Conservation (phyloP, 176 grass and related monocot species). For the Otatea glauca region DNA sequence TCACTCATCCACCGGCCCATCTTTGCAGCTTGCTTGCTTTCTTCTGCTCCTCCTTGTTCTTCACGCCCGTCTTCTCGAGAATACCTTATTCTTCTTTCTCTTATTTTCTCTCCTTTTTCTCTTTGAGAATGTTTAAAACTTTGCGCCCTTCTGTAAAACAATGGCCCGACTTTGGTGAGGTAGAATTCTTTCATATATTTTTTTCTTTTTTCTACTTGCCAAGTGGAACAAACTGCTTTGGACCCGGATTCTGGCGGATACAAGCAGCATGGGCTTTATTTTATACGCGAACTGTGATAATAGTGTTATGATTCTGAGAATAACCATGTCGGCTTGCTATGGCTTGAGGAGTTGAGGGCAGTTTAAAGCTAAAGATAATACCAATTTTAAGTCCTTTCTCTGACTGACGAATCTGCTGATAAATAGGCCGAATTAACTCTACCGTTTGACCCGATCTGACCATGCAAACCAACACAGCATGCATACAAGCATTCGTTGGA, state of each 20-base stretch:
- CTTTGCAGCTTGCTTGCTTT: background rate
- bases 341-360: background rate
- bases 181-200: background rate
- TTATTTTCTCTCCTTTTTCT: no score
- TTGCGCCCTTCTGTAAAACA: background rate
- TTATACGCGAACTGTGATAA: background rate
- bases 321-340: background rate
- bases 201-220: background rate
- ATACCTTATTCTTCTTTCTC: no score
- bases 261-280: background rate
- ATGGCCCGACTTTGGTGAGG: background rate
- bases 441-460: background rate
- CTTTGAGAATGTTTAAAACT: no score
- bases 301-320: background rate
- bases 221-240: background rate
- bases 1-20: background rate
- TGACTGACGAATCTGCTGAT: conserved; percentile 10
- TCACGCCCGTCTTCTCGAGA: no score
- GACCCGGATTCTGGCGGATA: background rate
- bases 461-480: conserved; percentile 1
- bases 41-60: no score
- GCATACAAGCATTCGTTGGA: background rate
- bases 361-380: background rate
- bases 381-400: background rate
- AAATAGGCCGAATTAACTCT: background rate